phyloP scores from a whole-genome alignment of 106 monocot genomes.

The Platanthera guangdongensis region DNA sequence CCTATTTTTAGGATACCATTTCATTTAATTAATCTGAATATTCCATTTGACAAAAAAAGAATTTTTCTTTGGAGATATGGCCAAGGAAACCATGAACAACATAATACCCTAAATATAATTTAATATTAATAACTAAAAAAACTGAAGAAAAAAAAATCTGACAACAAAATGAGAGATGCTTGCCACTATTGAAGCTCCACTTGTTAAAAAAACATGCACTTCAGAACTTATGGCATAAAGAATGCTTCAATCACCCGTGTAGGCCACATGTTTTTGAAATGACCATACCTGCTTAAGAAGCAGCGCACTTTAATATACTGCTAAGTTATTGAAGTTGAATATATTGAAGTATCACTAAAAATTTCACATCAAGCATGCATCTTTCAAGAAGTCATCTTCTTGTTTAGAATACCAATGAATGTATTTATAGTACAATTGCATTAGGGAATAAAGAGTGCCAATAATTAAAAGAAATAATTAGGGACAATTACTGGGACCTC shows the following conservation, averaged over 20 bases:
- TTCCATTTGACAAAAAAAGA: background rate
- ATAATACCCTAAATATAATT: background rate
- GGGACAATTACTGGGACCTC: no score
- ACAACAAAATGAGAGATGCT: background rate
- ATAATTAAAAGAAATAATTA: background rate
- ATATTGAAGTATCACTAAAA: background rate
- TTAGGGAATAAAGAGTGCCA: background rate
- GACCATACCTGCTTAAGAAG: constrained; percentile 2
- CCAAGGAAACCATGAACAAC: background rate
- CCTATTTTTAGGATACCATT: background rate
- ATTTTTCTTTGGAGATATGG: background rate
- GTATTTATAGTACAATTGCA: background rate
- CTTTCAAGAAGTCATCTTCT: background rate
- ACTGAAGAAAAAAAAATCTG: background rate
- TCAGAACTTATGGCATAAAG: background rate
- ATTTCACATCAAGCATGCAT: background rate
- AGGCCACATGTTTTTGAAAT: background rate
- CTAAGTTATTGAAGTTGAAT: background rate
- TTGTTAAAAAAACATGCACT: background rate
- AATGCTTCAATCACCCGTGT: constrained; percentile 1
- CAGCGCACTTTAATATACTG: background rate
- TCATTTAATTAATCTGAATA: background rate
- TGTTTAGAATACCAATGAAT: background rate
- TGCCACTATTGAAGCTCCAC: background rate
- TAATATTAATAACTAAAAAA: background rate